Percentiles rank a stretch among this genome's conserved stretches.
phyloP scores from a whole-genome alignment of 1,284 basidiomycete genomes.

The Fomitopsis pinicola region DNA sequence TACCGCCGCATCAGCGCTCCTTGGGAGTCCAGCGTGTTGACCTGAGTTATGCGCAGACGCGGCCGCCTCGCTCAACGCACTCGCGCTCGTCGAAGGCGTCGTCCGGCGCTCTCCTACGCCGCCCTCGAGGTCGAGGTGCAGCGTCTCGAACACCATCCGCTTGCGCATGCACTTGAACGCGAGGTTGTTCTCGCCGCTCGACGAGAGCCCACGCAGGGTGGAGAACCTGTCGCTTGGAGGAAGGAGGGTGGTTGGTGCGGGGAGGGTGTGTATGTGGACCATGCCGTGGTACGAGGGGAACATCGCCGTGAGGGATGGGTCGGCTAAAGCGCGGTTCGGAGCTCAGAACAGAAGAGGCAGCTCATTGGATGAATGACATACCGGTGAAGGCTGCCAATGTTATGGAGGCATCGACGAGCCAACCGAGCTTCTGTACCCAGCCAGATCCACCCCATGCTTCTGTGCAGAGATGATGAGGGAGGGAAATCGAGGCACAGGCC shows the following conservation, averaged over 20 bases:
- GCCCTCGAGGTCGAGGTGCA: conserved; percentile 91
- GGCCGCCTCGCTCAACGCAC: conserved; percentile 19
- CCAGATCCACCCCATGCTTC: conserved; percentile 56
- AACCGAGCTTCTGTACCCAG: conserved; percentile 76
- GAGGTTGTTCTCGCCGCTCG: conserved; percentile 84
- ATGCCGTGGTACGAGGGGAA: conserved; percentile 87
- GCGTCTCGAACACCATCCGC: conserved; percentile 84
- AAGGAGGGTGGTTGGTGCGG: conserved; percentile 63
- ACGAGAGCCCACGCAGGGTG: conserved; percentile 66
- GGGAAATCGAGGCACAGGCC: conserved; percentile 63
- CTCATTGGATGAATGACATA: conserved; percentile 32
- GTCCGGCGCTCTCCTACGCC: conserved; percentile 86
- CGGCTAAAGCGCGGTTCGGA: conserved; percentile 36
- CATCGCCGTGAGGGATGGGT: conserved; percentile 58
- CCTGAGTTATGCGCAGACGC: conserved; percentile 7
- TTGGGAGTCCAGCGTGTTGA: neutral
- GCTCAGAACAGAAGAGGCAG: neutral
- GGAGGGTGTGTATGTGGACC: conserved; percentile 70
- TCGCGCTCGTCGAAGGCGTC: conserved; percentile 37
- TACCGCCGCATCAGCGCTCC: conserved; percentile 16
- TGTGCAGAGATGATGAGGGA: conserved; percentile 57
- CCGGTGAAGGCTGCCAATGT: conserved; percentile 79
- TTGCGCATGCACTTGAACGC: conserved; percentile 93
- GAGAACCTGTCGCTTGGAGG: conserved; percentile 77
- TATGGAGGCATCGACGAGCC: conserved; percentile 74